Base-by-base conservation (phyloP, 1,284 basidiomycete species). In the Tausonia pullulans region DNA sequence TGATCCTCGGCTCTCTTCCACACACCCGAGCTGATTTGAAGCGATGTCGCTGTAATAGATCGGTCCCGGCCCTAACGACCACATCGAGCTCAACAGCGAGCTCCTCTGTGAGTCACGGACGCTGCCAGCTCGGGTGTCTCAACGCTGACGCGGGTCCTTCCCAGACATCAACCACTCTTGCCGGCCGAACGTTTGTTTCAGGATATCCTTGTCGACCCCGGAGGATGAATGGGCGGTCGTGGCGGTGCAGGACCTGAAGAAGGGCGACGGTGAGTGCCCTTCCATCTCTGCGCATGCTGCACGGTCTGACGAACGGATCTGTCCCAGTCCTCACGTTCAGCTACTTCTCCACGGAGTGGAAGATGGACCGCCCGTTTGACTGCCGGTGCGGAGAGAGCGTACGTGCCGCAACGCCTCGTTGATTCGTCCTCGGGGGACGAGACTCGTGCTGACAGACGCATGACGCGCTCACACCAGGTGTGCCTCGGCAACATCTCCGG, bases 301-400 rank as follows among this genome's bases (percentile, higher is more conserved):
- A 40, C 7, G 9, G 43, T 5, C 55, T 40, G 43, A 7, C 40
- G 43, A 16, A 48, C 41, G 11, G 27, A 11, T 9, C 2, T 5
- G 48, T 16, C 59, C 39, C 44, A 5, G 41, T 16, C 11, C 40
- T 60, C 4, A 16, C 16, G 3, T 43, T 50, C 48, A 16, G 40
- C 50, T 83, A 83, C 71, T 82, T 81, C 13, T 81, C 80, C 68
- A 86, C 84, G 6, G 85, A 87, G 72, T 87, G 85, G 84, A 79
- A 83, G 62, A 86, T 87, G 84, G 83, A 79, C 11, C 83, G 84
- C 70, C 79, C 81, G 1, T 87, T 87, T 70, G 73, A 78, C 44
- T 87, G 84, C 73, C 69, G 73, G 48, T 86, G 84, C 71, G 78
- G 77, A 9, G 72, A 79, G 1, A 66, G 71, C 61, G 76, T 77